Conservation (phyloP, 768 basidiomycete species). For the Lactarius hatsudake region DNA sequence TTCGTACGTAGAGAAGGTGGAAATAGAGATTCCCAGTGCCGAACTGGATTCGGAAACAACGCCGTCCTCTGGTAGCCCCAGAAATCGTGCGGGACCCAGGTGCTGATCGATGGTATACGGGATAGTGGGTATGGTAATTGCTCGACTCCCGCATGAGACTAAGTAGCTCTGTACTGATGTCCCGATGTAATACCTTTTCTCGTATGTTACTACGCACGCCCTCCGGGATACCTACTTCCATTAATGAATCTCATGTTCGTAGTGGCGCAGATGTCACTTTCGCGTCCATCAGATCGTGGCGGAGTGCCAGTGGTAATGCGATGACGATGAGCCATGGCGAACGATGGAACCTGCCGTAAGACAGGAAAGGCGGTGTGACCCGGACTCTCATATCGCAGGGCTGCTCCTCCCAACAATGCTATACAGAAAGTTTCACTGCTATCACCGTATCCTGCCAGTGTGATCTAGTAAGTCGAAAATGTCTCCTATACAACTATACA, state of each 20-base stretch:
- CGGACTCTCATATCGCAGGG: no score
- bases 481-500: no score
- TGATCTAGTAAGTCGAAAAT: no score
- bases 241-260: not conserved
- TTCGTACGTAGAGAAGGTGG: not conserved
- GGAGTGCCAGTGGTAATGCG: not conserved
- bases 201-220: not conserved
- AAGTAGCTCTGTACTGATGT: not conserved
- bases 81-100: not conserved
- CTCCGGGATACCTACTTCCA: not conserved
- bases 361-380: no score
- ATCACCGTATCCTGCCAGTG: not conserved
- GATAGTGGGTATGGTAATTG: not conserved
- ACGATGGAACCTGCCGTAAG: not conserved
- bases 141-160: not conserved
- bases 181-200: not conserved
- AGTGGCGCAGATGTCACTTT: not conserved
- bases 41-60: not conserved
- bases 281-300: not conserved
- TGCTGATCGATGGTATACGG: not conserved
- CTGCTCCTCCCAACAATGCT: not conserved
- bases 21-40: not conserved
- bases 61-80: not conserved
- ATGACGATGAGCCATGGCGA: not conserved
- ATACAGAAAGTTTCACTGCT: not conserved